Evolutionary conservation across 371 early-diverging fungal genomes (phyloP).

Genomic region (Mucor mucedo): DNA sequence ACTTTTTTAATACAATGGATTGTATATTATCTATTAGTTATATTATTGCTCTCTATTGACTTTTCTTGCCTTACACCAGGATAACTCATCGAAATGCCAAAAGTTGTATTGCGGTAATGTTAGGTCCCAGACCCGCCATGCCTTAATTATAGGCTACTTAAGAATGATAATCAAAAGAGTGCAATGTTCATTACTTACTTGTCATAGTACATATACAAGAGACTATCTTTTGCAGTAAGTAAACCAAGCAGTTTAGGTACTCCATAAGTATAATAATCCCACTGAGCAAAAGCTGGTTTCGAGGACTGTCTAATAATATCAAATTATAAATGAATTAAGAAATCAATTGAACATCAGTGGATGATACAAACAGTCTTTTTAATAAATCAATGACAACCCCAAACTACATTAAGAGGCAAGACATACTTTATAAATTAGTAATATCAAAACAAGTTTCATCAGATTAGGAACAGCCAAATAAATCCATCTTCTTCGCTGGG

Average conservation of each 20-base stretch:
- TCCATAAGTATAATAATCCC: conserved; percentile 69
- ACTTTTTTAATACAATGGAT: no score
- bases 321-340: conserved; percentile 52
- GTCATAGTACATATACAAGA: conserved; percentile 94
- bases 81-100: conserved; percentile 99
- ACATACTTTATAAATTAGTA: conserved; percentile 83
- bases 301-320: conserved; percentile 44
- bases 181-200: neutral
- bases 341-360: conserved; percentile 79
- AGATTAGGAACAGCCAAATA: conserved; percentile 89
- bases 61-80: conserved; percentile 92
- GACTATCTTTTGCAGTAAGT: conserved; percentile 86
- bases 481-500: conserved; percentile 91
- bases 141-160: conserved; percentile 78
- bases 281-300: conserved; percentile 72
- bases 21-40: no score
- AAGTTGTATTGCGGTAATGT: conserved; percentile 94
- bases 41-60: neutral
- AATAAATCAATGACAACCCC: conserved; percentile 87
- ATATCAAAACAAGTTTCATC: conserved; percentile 80
- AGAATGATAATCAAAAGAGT: neutral
- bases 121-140: conserved; percentile 96
- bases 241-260: conserved; percentile 88
- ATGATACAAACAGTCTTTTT: conserved; percentile 76
- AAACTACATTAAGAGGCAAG: conserved; percentile 91